A percentile compares a stretch with the other conserved stretches of the same genome.
phyloP scores from a whole-genome alignment of 176 grass and related monocot species.

The Microstegium vimineum region DNA sequence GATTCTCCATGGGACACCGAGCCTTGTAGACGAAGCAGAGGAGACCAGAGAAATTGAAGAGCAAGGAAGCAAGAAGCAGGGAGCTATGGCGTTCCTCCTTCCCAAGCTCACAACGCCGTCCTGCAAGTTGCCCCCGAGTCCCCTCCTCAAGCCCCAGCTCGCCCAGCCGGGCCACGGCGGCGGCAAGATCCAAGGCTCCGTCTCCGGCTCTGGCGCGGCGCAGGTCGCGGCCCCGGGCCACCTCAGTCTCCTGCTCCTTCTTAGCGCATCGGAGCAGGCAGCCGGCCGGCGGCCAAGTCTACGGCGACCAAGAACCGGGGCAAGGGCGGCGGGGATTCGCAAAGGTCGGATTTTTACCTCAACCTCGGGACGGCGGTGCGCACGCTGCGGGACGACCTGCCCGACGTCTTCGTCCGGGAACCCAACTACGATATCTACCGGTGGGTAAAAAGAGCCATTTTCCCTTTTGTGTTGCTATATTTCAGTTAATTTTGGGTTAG shows the following conservation, averaged over 20 bases:
- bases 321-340: constrained; percentile 37
- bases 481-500: neutral
- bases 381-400: constrained; percentile 85
- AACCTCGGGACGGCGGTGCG: constrained; percentile 89
- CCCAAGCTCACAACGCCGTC: constrained; percentile 76
- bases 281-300: constrained; percentile 21
- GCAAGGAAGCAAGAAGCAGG: neutral
- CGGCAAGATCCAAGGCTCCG: constrained; percentile 34
- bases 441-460: constrained; percentile 26
- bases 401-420: constrained; percentile 66
- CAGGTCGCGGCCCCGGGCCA: constrained; percentile 19
- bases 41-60: constrained; percentile 9
- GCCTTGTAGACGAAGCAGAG: constrained; percentile 3
- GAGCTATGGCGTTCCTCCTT: constrained; percentile 77
- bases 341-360: constrained; percentile 86
- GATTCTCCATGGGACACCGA: constrained; percentile 32
- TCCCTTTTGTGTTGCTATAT: neutral
- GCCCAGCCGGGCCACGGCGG: neutral
- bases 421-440: constrained; percentile 93
- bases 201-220: neutral
- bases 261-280: constrained; percentile 46
- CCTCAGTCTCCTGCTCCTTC: constrained; percentile 35
- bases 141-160: constrained; percentile 44
- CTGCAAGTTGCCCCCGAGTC: constrained; percentile 38
- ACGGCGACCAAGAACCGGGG: constrained; percentile 21